Evolutionary conservation across 345 rosid genomes (phyloP).

Genomic region (Mallotus nudiflorus): DNA sequence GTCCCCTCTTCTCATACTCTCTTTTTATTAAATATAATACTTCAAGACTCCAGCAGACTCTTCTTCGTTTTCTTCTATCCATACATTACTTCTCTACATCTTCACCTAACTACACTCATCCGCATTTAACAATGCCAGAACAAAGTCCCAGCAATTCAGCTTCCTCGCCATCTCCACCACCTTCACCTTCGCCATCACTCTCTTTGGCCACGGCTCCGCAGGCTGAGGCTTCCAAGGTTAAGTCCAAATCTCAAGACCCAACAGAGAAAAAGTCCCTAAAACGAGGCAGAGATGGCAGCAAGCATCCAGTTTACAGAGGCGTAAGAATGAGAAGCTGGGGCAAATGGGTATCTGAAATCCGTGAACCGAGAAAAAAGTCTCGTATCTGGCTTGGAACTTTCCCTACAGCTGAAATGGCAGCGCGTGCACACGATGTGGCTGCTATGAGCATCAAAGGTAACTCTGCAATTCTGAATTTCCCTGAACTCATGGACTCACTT

Average conservation of each 20-base stretch:
- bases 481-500: slow-evolving; percentile 15
- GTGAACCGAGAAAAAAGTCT: slow-evolving; percentile 29
- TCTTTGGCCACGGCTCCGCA: too few relatives aligned
- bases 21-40: too few relatives aligned
- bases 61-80: not conserved
- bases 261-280: not conserved
- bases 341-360: slow-evolving; percentile 35
- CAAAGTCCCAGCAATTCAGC: slow-evolving; percentile 7
- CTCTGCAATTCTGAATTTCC: slow-evolving; percentile 29
- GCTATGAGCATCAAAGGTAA: slow-evolving; percentile 26
- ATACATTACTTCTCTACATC: not conserved
- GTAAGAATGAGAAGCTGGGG: slow-evolving; percentile 34
- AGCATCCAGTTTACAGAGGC: slow-evolving; percentile 23
- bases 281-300: not conserved
- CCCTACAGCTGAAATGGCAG: slow-evolving; percentile 35
- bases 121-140: slow-evolving; percentile 1
- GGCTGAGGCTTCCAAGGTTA: too few relatives aligned
- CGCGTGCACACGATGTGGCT: slow-evolving; percentile 34
- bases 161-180: not conserved
- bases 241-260: not conserved
- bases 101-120: not conserved
- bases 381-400: slow-evolving; percentile 37
- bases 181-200: not conserved
- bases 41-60: not conserved
- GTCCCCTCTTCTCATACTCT: not conserved